phyloP scores from a whole-genome alignment of 257 asterid genomes.

The Datura wrightii region DNA sequence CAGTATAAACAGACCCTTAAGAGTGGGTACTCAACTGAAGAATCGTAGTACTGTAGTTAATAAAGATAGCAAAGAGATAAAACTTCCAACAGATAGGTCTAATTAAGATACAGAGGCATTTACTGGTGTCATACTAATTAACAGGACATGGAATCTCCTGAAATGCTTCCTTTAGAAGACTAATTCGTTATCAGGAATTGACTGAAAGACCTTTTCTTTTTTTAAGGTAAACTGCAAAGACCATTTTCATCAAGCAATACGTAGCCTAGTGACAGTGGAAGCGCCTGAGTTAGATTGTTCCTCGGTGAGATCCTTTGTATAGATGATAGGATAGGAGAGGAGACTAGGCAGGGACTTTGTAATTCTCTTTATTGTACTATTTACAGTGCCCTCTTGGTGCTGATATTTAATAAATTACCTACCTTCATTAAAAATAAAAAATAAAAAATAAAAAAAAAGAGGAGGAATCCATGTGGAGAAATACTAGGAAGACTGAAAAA shows the following conservation, averaged over 20 bases:
- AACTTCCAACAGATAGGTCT: not conserved
- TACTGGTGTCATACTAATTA: not conserved
- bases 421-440: not conserved
- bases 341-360: not conserved
- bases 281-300: constrained; percentile 6
- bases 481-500: not conserved
- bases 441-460: not conserved
- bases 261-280: not conserved
- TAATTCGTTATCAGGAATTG: not conserved
- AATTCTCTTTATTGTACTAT: constrained; percentile 3
- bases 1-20: not conserved
- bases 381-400: not conserved
- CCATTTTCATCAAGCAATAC: not conserved
- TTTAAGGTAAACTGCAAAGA: not conserved
- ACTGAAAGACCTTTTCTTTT: not conserved
- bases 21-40: constrained; percentile 5
- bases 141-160: not conserved
- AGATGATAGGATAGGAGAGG: not conserved
- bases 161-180: not conserved
- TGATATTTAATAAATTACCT: not conserved
- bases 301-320: not conserved
- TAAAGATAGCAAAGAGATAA: not conserved
- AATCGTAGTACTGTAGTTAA: not conserved
- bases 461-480: not conserved
- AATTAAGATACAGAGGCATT: not conserved